Conservation (phyloP, 2,329 filamentous ascomycete genomes). For the Epicoccum sorghinum region DNA sequence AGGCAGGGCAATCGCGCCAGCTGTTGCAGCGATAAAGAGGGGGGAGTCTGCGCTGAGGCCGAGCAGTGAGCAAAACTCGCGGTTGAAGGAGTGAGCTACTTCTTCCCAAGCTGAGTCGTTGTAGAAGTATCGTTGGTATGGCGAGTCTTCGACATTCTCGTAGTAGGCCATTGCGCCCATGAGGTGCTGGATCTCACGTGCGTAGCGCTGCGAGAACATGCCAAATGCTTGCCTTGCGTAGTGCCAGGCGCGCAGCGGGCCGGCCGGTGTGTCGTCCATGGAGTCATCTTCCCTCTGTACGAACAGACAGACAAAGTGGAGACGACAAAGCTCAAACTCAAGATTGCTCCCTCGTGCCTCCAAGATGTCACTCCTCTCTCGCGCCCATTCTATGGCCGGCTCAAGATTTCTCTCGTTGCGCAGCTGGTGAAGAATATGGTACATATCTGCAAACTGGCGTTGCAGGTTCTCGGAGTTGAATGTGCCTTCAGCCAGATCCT, state of each 20-base stretch:
- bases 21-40: conserved; percentile 89
- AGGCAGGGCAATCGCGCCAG: conserved; percentile 88
- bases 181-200: conserved; percentile 80
- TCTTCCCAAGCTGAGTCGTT: conserved; percentile 79
- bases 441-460: conserved; percentile 85
- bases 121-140: conserved; percentile 80
- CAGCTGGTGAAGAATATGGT: conserved; percentile 81
- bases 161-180: conserved; percentile 80
- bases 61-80: conserved; percentile 91
- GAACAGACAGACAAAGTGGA: conserved; percentile 91
- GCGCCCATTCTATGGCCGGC: conserved; percentile 88
- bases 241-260: conserved; percentile 68
- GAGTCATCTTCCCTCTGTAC: conserved; percentile 51
- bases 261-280: conserved; percentile 45
- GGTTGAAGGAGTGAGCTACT: conserved; percentile 83
- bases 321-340: conserved; percentile 89
- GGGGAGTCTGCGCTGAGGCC: conserved; percentile 90
- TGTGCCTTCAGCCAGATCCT: conserved; percentile 60
- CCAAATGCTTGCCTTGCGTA: conserved; percentile 80
- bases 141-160: conserved; percentile 74
- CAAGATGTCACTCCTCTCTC: conserved; percentile 70
- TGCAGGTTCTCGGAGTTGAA: conserved; percentile 73
- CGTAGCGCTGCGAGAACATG: conserved; percentile 75
- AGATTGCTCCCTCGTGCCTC: conserved; percentile 87
- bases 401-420: conserved; percentile 72